Percentiles rank a stretch among this genome's conserved stretches.
Evolutionary conservation across 2,329 filamentous ascomycete species (phyloP).

Genomic region (Aspergillus sp.): DNA sequence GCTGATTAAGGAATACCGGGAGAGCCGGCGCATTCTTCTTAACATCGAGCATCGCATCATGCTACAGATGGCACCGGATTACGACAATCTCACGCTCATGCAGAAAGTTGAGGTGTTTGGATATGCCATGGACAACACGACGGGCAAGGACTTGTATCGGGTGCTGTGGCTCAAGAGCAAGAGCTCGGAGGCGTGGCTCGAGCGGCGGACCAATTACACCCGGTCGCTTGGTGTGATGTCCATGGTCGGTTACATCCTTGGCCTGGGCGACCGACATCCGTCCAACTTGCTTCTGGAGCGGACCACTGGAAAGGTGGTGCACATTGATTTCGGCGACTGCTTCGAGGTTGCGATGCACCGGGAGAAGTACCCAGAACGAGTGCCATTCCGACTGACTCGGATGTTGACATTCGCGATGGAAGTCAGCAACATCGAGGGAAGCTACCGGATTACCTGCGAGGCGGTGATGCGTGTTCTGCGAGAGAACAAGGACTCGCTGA

Average conservation of each 20-base stretch:
- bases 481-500: constrained; percentile 95
- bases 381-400: constrained; percentile 92
- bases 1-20: constrained; percentile 92
- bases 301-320: constrained; percentile 90
- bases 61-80: constrained; percentile 99
- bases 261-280: constrained; percentile 89
- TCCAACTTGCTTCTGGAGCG: constrained; percentile 97
- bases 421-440: constrained; percentile 98
- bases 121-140: constrained; percentile 98
- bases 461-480: constrained; percentile 95
- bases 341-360: constrained; percentile 99
- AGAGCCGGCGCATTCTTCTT: constrained; percentile 90
- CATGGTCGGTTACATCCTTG: constrained; percentile 99
- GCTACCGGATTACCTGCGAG: constrained; percentile 95
- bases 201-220: constrained; percentile 96
- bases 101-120: constrained; percentile 99
- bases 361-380: constrained; percentile 95
- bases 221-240: constrained; percentile 97
- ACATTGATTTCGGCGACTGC: constrained; percentile 98
- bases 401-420: constrained; percentile 99
- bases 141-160: constrained; percentile 93
- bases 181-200: constrained; percentile 94
- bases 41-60: constrained; percentile 99
- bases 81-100: constrained; percentile 97
- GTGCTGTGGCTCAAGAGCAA: constrained; percentile 99